phyloP scores from a whole-genome alignment of 2,329 filamentous ascomycete genomes.

The Curvularia sp. region DNA sequence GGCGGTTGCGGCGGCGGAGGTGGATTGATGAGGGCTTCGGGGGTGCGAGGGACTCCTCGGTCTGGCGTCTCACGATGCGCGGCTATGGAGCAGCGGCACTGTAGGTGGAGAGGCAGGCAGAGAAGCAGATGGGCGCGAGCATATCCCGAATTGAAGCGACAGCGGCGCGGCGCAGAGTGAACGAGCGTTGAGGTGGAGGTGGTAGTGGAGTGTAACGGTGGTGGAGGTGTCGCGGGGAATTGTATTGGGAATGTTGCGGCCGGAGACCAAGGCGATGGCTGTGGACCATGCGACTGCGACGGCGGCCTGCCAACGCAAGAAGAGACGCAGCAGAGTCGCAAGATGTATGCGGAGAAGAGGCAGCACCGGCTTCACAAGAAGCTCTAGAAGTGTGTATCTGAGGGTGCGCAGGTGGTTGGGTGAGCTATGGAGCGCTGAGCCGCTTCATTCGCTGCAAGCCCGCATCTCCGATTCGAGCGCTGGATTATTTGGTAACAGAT shows the following conservation, averaged over 20 bases:
- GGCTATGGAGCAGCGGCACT: slow-evolving; percentile 39
- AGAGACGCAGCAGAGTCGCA: not conserved
- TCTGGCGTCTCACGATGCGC: slow-evolving; percentile 34
- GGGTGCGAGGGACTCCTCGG: slow-evolving; percentile 33
- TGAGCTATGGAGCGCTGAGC: slow-evolving; percentile 16
- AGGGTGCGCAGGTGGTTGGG: slow-evolving; percentile 10
- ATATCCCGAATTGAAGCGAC: slow-evolving; percentile 40
- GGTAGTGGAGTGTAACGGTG: slow-evolving; percentile 17
- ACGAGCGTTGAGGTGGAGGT: slow-evolving; percentile 29
- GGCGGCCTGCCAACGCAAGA: slow-evolving; percentile 8
- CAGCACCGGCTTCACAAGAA: slow-evolving; percentile 7
- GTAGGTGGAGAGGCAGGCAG: slow-evolving; percentile 25
- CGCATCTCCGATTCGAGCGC: slow-evolving; percentile 33
- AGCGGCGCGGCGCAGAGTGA: slow-evolving; percentile 26
- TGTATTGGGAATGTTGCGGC: slow-evolving; percentile 22
- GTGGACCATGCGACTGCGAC: slow-evolving; percentile 13
- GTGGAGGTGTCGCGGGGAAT: slow-evolving; percentile 30
- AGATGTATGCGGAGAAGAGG: not conserved
- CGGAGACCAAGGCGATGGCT: slow-evolving; percentile 9
- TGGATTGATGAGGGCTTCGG: slow-evolving; percentile 27
- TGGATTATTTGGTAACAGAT: slow-evolving; percentile 4
- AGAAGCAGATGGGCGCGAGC: slow-evolving; percentile 33
- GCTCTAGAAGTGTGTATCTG: slow-evolving; percentile 3
- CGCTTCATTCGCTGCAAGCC: slow-evolving; percentile 33
- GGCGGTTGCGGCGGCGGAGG: slow-evolving; percentile 31